Evolutionary conservation across 106 monocot species (phyloP), one percentile per base, ranked within the genome.

Genomic region (Dioscorea alata): DNA sequence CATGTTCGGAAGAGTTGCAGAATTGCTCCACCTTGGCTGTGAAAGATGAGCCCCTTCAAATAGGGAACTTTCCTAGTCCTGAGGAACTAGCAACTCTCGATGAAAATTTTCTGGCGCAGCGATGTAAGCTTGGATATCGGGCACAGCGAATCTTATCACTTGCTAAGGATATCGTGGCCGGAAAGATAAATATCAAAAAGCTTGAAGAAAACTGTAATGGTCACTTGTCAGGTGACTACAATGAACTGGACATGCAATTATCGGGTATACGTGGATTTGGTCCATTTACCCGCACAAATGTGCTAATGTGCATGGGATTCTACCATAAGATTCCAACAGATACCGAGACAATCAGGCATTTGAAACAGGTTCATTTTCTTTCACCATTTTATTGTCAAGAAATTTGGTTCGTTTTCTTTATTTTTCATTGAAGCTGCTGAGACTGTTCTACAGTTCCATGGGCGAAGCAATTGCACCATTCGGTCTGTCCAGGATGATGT

Each of bases 221-320:
- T 58, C 57, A 14, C 16, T 17, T 19, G 12, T 48, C 42, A 22
- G 57, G 73, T 21, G 71, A 33, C 49, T 93, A 93, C 60, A 79
- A 81, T 25, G 70, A 52, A 50, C 33, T 93, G 58, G 69, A 79
- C 28, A 33, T 69, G 56, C 58, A 83, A 65, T 76, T 93, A 18
- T 79, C 76, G 19, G 62, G 49, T 50, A 69, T 93, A 31, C 32
- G 23, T 54, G 92, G 92, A 32, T 88, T 93, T 73, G 92, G 92
- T 18, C 86, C 92, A 65, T 93, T 83, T 65, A 93, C 92, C 4
- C 74, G 88, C 73, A 81, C 88, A 12, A 93, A 93, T 73, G 79
- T 93, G 1, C 85, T 93, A n/a, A 83, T 93, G 88, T 93, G 92
- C 81, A 85, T 93, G 88, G 88, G 92, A 23, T 88, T 81, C 57